Evolutionary conservation across 2,329 filamentous ascomycete species (phyloP).

Genomic region (Passalora sequoiae): DNA sequence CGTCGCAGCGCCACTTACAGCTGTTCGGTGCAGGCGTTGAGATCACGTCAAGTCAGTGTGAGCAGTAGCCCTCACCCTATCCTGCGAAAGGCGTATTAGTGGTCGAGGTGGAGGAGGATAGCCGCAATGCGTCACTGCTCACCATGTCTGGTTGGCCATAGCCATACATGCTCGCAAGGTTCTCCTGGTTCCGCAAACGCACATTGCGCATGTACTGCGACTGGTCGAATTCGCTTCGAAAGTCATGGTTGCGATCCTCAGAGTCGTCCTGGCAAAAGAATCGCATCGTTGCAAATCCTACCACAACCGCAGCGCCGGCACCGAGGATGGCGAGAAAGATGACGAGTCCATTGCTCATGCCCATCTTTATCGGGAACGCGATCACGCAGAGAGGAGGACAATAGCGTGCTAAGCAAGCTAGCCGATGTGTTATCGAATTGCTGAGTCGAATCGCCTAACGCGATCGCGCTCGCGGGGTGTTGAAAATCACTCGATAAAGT

Average conservation of each 20-base stretch:
- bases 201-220: constrained; percentile 30
- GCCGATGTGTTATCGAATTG: too few species aligned
- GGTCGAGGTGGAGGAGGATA: background rate
- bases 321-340: constrained; percentile 20
- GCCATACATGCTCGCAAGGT: constrained; percentile 15
- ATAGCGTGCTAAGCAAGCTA: too few species aligned
- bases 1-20: background rate
- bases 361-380: too few species aligned
- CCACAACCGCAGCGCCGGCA: constrained; percentile 20
- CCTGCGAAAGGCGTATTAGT: background rate
- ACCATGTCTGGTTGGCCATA: constrained; percentile 13
- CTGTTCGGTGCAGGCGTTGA: too few species aligned
- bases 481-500: too few species aligned
- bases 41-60: too few species aligned
- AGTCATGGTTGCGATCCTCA: background rate
- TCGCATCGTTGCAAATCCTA: constrained; percentile 22
- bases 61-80: background rate
- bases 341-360: constrained; percentile 10
- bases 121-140: background rate
- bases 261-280: constrained; percentile 16
- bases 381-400: too few species aligned
- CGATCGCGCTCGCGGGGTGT: too few species aligned
- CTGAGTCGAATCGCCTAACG: too few species aligned
- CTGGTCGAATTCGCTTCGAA: constrained; percentile 17
- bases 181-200: constrained; percentile 21